Base-by-base conservation (phyloP, 2,329 filamentous ascomycete genomes). In the Zasmidium cellare region DNA sequence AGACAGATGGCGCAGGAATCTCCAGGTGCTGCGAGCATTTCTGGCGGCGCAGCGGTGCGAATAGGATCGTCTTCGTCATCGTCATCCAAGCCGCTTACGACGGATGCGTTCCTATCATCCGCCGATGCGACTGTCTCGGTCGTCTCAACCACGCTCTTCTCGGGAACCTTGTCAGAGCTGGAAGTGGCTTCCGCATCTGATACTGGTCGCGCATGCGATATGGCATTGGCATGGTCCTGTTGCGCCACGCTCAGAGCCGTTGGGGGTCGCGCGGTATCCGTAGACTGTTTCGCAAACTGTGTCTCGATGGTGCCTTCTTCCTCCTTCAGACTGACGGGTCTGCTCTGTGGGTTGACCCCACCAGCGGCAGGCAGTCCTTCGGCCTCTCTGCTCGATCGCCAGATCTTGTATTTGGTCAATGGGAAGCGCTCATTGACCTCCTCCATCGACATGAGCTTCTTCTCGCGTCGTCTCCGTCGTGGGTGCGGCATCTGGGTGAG, bases 381-480 rank as follows among this genome's bases (percentile, higher is more conserved):
- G 57, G 88, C 85, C 56, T 92, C 92, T 58, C 93, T 87, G 55
- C 86, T 86, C 6, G 90, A 87, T 58, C 94, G 89, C 93, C 94
- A 99, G 53, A 84, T 85, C 79, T 99, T 97, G 83, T 99, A 99
- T 76, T 97, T 97, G 67, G 87, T 87, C 77, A 97, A 86, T 0
- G 94, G 93, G 69, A 99, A 99, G 67, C 96, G 91, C 66, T 96
- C 92, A 72, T 99, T 97, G 62, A 99, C 94, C 76, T 99, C 94
- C 61, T 99, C 94, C 87, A 97, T 97, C 1, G 90, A 90, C 94
- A 99, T 97, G 66, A 99, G 77, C 75, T 97, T 99, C 86, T 99
- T 99, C 76, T 99, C 94, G 59, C 92, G 86, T 69, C 93, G 85
- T 53, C 68, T 57, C 57, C 94, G 86, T 73, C 94, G 92, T 51